phyloP scores from a whole-genome alignment of 2,329 filamentous ascomycete genomes.

The Myriangium duriaei region DNA sequence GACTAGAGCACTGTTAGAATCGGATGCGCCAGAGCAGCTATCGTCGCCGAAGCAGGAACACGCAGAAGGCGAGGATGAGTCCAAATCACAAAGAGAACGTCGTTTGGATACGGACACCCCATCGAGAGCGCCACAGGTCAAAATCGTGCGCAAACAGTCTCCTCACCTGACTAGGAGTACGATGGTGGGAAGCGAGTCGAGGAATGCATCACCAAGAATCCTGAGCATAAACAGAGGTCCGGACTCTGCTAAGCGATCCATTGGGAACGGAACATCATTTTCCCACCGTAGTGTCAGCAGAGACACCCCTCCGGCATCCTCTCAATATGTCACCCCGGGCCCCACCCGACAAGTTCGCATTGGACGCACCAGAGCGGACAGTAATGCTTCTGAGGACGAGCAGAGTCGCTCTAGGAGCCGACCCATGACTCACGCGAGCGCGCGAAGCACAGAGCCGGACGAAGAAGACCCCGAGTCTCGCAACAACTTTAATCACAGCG shows the following conservation, averaged over 20 bases:
- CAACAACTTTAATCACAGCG: constrained; percentile 13
- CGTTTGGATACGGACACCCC: constrained; percentile 23
- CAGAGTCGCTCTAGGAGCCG: constrained; percentile 18
- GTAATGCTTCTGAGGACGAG: constrained; percentile 24
- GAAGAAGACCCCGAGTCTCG: constrained; percentile 9
- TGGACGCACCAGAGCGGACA: constrained; percentile 19
- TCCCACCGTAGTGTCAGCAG: constrained; percentile 17
- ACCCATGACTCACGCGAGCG: constrained; percentile 11
- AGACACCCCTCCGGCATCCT: constrained; percentile 22
- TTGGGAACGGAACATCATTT: constrained; percentile 23
- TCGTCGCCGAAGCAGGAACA: constrained; percentile 38
- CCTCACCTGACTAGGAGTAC: constrained; percentile 13
- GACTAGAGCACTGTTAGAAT: constrained; percentile 67
- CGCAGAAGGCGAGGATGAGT: constrained; percentile 15
- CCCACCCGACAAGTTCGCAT: constrained; percentile 21
- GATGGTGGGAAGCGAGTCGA: constrained; percentile 15
- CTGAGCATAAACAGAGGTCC: constrained; percentile 22
- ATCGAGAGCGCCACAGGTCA: constrained; percentile 23
- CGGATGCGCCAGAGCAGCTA: constrained; percentile 45
- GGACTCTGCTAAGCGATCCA: constrained; percentile 21
- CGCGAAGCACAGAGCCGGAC: constrained; percentile 5
- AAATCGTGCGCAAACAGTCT: constrained; percentile 24
- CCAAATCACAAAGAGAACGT: constrained; percentile 18
- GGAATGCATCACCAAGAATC: constrained; percentile 23
- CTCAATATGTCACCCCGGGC: constrained; percentile 25